Conservation (phyloP, 2,329 filamentous ascomycete species). For the Exophiala sp. region DNA sequence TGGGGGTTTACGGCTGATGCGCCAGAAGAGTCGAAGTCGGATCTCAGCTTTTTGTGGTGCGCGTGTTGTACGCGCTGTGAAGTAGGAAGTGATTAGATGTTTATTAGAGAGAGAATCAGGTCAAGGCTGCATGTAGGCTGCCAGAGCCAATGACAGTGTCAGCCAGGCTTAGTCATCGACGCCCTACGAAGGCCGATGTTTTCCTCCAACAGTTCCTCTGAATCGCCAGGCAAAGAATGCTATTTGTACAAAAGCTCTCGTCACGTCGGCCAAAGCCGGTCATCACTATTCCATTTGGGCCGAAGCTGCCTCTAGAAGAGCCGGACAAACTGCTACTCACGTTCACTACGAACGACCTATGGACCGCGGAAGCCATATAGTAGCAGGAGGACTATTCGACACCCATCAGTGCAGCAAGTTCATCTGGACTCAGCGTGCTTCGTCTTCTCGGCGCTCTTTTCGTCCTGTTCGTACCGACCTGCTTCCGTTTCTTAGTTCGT, state of each 20-base stretch:
- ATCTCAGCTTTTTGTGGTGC: neutral
- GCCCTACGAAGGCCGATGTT: no score
- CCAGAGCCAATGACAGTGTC: neutral
- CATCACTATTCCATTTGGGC: no score
- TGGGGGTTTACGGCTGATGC: neutral
- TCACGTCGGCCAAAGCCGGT: no score
- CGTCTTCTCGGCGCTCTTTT: constrained; percentile 31
- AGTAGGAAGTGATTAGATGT: neutral
- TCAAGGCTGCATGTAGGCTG: neutral
- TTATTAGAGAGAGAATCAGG: neutral
- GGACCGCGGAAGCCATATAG: no score
- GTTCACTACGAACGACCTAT: no score
- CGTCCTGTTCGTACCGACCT: neutral
- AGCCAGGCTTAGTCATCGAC: no score
- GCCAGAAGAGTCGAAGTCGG: neutral
- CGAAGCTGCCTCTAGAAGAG: no score
- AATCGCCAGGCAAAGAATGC: no score
- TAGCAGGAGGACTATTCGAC: constrained; percentile 6
- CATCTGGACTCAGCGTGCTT: constrained; percentile 43
- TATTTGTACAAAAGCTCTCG: no score
- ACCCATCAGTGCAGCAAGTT: constrained; percentile 34
- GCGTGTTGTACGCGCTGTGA: neutral
- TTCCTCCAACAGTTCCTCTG: no score
- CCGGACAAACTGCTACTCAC: no score
- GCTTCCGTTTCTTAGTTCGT: constrained; percentile 17